phyloP scores from a whole-genome alignment of 768 basidiomycete genomes.

The Ephemerocybe angulata region DNA sequence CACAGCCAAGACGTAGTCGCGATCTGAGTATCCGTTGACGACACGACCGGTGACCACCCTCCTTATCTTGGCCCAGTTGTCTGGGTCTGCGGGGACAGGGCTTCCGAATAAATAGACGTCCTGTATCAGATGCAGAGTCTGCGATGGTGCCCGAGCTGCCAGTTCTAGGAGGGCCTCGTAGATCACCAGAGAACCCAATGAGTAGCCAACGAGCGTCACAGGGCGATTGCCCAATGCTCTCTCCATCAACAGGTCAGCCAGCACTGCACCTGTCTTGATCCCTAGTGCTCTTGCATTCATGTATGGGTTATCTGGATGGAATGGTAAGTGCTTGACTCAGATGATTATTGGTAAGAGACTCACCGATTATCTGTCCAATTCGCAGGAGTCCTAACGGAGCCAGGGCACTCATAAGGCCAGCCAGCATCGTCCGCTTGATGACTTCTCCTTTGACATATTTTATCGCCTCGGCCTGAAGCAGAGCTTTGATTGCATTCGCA shows the following conservation, averaged over 20 bases:
- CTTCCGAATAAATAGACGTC: constrained; percentile 55
- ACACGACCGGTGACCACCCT: constrained; percentile 48
- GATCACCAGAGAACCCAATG: constrained; percentile 53
- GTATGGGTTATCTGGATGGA: constrained; percentile 52
- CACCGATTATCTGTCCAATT: constrained; percentile 53
- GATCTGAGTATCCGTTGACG: constrained; percentile 49
- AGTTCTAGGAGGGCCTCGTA: constrained; percentile 52
- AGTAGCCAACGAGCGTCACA: constrained; percentile 53
- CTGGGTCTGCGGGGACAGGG: constrained; percentile 38
- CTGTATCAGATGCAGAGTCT: constrained; percentile 47
- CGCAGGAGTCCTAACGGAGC: constrained; percentile 48
- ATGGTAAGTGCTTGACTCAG: neutral
- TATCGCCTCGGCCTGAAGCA: constrained; percentile 48
- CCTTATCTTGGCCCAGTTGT: constrained; percentile 43
- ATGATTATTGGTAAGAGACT: constrained; percentile 7
- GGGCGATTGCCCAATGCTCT: constrained; percentile 53
- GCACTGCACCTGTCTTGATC: constrained; percentile 49
- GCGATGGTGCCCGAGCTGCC: constrained; percentile 37
- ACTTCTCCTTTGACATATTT: constrained; percentile 47
- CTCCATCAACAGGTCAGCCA: constrained; percentile 47
- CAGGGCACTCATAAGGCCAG: constrained; percentile 45
- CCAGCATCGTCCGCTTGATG: constrained; percentile 48
- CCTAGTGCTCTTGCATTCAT: constrained; percentile 52
- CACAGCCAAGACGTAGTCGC: constrained; percentile 54
- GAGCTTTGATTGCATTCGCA: constrained; percentile 40